Conservation (phyloP, 352 stramenopile genomes). For the Phytophthora cryptogea region DNA sequence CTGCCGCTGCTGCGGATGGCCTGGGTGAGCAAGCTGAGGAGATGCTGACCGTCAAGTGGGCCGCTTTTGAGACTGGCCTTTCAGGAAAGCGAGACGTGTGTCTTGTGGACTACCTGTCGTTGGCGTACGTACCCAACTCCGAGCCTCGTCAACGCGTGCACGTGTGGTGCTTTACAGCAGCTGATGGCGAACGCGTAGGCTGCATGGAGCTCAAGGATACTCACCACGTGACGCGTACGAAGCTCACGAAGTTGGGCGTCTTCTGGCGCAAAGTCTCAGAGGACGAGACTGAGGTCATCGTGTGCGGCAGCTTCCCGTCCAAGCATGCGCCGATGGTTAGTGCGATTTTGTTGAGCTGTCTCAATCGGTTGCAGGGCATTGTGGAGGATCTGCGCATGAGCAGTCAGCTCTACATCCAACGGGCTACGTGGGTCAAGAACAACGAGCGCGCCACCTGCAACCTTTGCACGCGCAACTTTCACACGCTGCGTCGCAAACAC, state of each 20-base stretch:
- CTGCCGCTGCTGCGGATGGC: slow-evolving; percentile 24
- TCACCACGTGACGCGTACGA: slow-evolving; percentile 58
- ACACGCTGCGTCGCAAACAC: slow-evolving; percentile 75
- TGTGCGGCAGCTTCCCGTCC: slow-evolving; percentile 78
- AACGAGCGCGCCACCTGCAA: slow-evolving; percentile 70
- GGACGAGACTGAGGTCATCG: slow-evolving; percentile 79
- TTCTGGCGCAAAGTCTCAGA: slow-evolving; percentile 74
- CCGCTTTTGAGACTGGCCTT: slow-evolving; percentile 63
- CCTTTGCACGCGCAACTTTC: slow-evolving; percentile 81
- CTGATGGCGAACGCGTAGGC: slow-evolving; percentile 74
- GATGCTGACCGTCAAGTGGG: slow-evolving; percentile 79
- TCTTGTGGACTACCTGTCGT: slow-evolving; percentile 74
- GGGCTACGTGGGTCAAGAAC: slow-evolving; percentile 79
- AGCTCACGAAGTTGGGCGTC: slow-evolving; percentile 66
- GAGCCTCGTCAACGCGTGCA: slow-evolving; percentile 59
- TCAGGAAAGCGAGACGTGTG: slow-evolving; percentile 69
- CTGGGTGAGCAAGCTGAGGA: slow-evolving; percentile 48
- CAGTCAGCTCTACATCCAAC: slow-evolving; percentile 74
- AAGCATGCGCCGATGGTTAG: slow-evolving; percentile 68
- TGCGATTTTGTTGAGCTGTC: slow-evolving; percentile 50
- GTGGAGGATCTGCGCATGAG: slow-evolving; percentile 78
- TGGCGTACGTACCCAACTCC: slow-evolving; percentile 65
- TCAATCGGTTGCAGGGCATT: slow-evolving; percentile 64
- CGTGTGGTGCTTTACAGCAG: slow-evolving; percentile 79
- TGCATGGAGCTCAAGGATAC: slow-evolving; percentile 80